Percentiles rank a stretch among this genome's conserved stretches.
phyloP scores from a whole-genome alignment of 768 basidiomycete species.

The Mycena kentingensis region DNA sequence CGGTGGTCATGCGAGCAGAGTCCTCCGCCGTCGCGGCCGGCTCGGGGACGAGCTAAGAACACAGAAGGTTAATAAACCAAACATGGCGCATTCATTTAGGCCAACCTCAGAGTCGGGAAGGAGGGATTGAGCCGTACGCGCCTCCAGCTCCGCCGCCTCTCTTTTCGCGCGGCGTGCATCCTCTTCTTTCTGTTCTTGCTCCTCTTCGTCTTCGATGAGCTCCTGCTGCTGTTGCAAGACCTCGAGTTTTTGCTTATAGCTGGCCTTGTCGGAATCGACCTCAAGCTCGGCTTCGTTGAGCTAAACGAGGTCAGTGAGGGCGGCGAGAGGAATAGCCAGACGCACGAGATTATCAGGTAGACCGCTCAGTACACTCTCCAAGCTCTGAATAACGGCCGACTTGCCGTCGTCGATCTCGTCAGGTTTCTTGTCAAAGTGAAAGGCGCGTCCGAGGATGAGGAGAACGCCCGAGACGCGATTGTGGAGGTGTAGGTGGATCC shows the following conservation, averaged over 20 bases:
- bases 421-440: conserved; percentile 82
- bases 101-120: conserved; percentile 85
- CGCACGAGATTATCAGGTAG: conserved; percentile 87
- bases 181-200: conserved; percentile 95
- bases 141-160: conserved; percentile 79
- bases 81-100: background rate
- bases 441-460: conserved; percentile 91
- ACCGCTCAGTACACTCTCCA: conserved; percentile 90
- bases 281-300: conserved; percentile 96
- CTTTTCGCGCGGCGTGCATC: conserved; percentile 84
- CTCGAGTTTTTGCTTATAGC: conserved; percentile 97
- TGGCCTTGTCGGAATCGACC: conserved; percentile 90
- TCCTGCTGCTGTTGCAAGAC: conserved; percentile 98
- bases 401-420: conserved; percentile 82
- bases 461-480: conserved; percentile 92
- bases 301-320: conserved; percentile 40
- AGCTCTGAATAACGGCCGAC: conserved; percentile 71
- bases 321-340: background rate
- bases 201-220: conserved; percentile 98
- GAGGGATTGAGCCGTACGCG: conserved; percentile 76
- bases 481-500: conserved; percentile 91
- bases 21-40: conserved; percentile 55
- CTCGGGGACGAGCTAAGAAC: conserved; percentile 73
- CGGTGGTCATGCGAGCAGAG: conserved; percentile 94
- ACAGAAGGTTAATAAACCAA: no score